phyloP scores from a whole-genome alignment of 1,284 basidiomycete species.

The Fomitopsis palustris region DNA sequence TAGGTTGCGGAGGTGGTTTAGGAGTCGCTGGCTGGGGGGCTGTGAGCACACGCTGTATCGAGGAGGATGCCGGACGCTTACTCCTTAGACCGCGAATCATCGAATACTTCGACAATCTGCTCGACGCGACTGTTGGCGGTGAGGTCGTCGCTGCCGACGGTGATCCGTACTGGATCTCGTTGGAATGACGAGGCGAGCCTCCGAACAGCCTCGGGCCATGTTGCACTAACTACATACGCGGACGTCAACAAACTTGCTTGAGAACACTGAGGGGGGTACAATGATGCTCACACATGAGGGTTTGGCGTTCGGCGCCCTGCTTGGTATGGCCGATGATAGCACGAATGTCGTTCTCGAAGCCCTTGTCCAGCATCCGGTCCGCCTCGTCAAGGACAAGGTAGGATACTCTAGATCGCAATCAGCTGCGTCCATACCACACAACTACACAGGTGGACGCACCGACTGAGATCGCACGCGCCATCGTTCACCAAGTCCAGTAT shows the following conservation, averaged over 20 bases:
- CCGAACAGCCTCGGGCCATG: conserved; percentile 97
- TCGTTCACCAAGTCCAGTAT: conserved; percentile 89
- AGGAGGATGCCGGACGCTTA: conserved; percentile 31
- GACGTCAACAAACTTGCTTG: neutral
- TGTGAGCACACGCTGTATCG: neutral
- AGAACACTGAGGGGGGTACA: neutral
- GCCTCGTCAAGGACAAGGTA: conserved; percentile 98
- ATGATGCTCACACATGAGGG: conserved; percentile 81
- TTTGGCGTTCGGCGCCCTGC: conserved; percentile 68
- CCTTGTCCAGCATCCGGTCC: conserved; percentile 97
- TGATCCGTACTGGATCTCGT: conserved; percentile 83
- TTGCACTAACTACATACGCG: conserved; percentile 77
- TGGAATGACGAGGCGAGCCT: conserved; percentile 92
- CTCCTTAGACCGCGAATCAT: conserved; percentile 88
- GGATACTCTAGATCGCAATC: conserved; percentile 52
- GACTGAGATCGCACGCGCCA: conserved; percentile 79
- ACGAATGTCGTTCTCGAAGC: conserved; percentile 98
- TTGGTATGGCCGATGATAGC: conserved; percentile 84
- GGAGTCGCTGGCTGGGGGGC: conserved; percentile 59
- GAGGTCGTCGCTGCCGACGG: conserved; percentile 94
- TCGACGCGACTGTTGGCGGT: conserved; percentile 91
- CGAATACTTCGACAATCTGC: conserved; percentile 87
- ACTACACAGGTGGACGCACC: conserved; percentile 37
- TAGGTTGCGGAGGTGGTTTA: conserved; percentile 58
- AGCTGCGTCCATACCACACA: neutral